Percentiles rank a stretch among this genome's conserved stretches.
Conservation (phyloP, 2,329 filamentous ascomycete genomes). For the Knufia fluminis region DNA sequence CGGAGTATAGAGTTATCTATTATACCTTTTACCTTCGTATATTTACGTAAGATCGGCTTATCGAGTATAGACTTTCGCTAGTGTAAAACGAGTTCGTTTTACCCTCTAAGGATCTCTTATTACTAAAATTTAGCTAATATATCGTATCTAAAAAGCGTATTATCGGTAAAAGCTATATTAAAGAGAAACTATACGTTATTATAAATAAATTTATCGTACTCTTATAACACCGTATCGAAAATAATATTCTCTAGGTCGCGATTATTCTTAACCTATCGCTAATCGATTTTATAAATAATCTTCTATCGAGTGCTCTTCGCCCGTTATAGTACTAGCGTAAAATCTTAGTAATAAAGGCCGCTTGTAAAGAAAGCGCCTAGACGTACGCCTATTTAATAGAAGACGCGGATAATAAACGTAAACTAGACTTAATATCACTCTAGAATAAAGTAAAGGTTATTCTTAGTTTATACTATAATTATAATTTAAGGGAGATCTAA, state of each 20-base stretch:
- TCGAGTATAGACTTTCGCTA: constrained; percentile 8
- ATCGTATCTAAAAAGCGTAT: constrained; percentile 12
- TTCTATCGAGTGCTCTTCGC: constrained; percentile 9
- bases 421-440: constrained; percentile 10
- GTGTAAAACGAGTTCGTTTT: constrained; percentile 10
- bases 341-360: constrained; percentile 8
- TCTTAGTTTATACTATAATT: constrained; percentile 9
- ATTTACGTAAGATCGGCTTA: constrained; percentile 14
- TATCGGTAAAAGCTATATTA: constrained; percentile 12
- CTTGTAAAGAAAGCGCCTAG: constrained; percentile 9
- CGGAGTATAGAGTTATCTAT: constrained; percentile 14
- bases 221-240: constrained; percentile 4
- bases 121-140: constrained; percentile 11
- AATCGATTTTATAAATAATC: constrained; percentile 14
- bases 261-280: constrained; percentile 18
- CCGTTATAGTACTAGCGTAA: constrained; percentile 12
- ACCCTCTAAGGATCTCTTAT: constrained; percentile 10
- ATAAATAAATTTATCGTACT: constrained; percentile 12
- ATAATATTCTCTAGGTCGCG: constrained; percentile 14
- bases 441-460: constrained; percentile 7
- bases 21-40: constrained; percentile 12
- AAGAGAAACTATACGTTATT: constrained; percentile 13
- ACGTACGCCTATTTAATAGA: constrained; percentile 9
- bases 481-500: constrained; percentile 7
- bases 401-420: constrained; percentile 12